A percentile compares a stretch with the other conserved stretches of the same genome.
Evolutionary conservation across 495 filamentous ascomycete genomes (phyloP).

Genomic region (Monascus purpureus): DNA sequence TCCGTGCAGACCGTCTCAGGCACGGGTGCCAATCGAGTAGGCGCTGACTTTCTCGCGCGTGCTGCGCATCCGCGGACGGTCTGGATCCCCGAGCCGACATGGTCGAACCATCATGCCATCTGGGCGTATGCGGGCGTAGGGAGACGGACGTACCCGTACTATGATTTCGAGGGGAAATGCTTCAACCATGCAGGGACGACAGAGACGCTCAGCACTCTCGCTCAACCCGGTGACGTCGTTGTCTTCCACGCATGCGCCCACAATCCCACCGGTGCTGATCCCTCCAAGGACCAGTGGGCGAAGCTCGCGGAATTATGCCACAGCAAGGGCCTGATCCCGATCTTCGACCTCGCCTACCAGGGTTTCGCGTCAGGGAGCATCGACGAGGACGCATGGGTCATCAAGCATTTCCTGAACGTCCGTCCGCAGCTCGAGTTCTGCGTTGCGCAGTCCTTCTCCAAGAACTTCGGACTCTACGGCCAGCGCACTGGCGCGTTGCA

Average conservation of each 20-base stretch:
- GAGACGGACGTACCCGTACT: conserved; percentile 19
- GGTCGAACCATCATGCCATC: conserved; percentile 18
- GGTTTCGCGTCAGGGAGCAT: conserved; percentile 28
- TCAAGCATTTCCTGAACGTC: conserved; percentile 17
- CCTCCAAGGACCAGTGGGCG: conserved; percentile 19
- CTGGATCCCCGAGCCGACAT: conserved; percentile 17
- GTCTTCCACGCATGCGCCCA: conserved; percentile 31
- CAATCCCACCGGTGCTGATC: conserved; percentile 30
- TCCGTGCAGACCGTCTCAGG: conserved; percentile 63
- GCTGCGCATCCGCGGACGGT: conserved; percentile 9
- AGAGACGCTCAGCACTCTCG: conserved; percentile 4
- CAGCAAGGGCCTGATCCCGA: conserved; percentile 16
- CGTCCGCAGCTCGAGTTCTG: conserved; percentile 7
- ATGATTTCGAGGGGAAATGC: conserved; percentile 3
- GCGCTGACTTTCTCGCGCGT: conserved; percentile 54
- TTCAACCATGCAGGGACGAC: conserved; percentile 14
- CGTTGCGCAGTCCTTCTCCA: conserved; percentile 27
- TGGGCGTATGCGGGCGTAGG: conserved; percentile 8
- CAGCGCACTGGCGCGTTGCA: conserved; percentile 23
- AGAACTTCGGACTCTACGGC: conserved; percentile 32
- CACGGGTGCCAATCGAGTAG: conserved; percentile 70
- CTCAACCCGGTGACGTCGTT: conserved; percentile 14
- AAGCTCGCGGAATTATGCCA: conserved; percentile 12
- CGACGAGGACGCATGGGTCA: conserved; percentile 24
- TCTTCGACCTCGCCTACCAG: conserved; percentile 33